Base-by-base conservation (phyloP, 2,329 filamentous ascomycete genomes). In the Xylaria sp. region DNA sequence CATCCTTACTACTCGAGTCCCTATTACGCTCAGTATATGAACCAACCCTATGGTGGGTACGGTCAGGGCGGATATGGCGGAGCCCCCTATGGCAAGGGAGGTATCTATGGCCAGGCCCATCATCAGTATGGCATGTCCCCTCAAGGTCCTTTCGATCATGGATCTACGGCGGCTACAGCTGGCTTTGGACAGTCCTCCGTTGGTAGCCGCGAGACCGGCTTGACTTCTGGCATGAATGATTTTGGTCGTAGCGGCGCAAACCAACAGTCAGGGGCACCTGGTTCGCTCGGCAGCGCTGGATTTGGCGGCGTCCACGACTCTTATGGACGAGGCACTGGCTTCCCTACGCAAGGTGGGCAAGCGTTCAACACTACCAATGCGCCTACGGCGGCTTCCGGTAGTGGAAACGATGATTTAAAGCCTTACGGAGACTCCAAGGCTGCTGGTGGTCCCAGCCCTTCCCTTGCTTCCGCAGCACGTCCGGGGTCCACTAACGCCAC, bases 21-120 rank as follows among this genome's bases (percentile, higher is more conserved):
- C 1, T 90, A 89, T 79, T 91, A 91, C 75, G 83, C 86, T 69
- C 84, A 87, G 67, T 91, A 90, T 76, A 83, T 86, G 81, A 80
- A 78, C 79, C 82, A 85, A 69, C 83, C 84, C 74, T 85, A 87
- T 63, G 80, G 77, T 51, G 84, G 82, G 52, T 88, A 87, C 71
- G 82, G 82, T 62, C 86, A 88, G 76, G 85, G 83, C 61, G 85
- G 82, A 39, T 89, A 83, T 70, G 82, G 76, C 25, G 78, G 78
- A 28, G 83, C 79, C 5, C 87, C 87, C 1, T 89, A 89, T 71
- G 82, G 84, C 70, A 89, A 89, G 82, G 84, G 81, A 44, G 82
- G 82, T 67, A 81, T 86, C 73, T 89, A 89, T 71, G 85, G 84
- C 61, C 85, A 87, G 76, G 86, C 85, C 23, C 82, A 81, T 62